Percentiles rank a stretch among this genome's conserved stretches.
Conservation (phyloP, 176 grass and related monocot species). For the Hordeum marinum region DNA sequence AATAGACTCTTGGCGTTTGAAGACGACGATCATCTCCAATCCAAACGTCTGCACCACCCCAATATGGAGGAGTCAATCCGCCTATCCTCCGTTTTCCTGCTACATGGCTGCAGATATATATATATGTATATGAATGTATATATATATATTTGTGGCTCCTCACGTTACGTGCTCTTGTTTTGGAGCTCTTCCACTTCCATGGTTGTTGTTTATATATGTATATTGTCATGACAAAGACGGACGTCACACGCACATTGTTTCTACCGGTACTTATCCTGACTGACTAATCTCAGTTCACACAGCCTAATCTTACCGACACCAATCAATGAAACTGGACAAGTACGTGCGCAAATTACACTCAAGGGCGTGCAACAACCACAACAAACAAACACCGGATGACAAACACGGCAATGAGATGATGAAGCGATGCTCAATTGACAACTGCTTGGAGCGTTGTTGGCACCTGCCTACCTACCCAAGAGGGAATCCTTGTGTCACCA, state of each 20-base stretch:
- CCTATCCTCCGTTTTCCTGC: no score
- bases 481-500: constrained; percentile 16
- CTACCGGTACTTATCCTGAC: not conserved
- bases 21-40: no score
- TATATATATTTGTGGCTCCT: no score
- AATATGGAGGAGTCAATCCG: no score
- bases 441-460: constrained; percentile 12
- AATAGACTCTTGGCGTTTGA: no score
- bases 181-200: not conserved
- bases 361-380: not conserved
- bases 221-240: not conserved
- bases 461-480: constrained; percentile 13
- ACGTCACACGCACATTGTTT: no score
- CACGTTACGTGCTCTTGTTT: no score
- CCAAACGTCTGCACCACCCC: no score
- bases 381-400: constrained; percentile 27
- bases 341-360: not conserved
- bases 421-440: not conserved
- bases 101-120: no score
- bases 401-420: constrained; percentile 18
- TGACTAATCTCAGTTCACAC: not conserved
- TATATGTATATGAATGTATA: no score
- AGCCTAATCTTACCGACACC: not conserved
- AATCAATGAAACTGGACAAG: not conserved
- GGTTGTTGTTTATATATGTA: not conserved